A percentile compares a stretch with the other conserved stretches of the same genome.
Evolutionary conservation across 1,139 yeast species (phyloP).

Genomic region (Hemisphaericaspora xylanilytica): DNA sequence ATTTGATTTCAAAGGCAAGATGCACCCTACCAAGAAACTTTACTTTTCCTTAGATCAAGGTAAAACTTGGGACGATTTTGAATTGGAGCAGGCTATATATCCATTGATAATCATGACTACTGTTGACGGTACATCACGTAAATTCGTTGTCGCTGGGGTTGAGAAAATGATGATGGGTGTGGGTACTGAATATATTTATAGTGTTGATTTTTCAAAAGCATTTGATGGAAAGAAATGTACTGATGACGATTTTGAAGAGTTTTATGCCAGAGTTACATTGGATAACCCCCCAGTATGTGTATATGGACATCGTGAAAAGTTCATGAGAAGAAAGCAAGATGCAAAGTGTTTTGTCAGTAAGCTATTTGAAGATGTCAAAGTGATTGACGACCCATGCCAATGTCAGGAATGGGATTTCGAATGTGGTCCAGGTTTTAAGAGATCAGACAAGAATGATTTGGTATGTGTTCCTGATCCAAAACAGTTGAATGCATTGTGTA

Average conservation of each 20-base stretch:
- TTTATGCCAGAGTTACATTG: constrained; percentile 54
- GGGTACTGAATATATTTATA: constrained; percentile 28
- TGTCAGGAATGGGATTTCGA: constrained; percentile 72
- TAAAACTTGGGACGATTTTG: constrained; percentile 52
- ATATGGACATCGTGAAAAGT: constrained; percentile 70
- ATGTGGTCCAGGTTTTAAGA: constrained; percentile 59
- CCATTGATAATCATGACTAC: constrained; percentile 56
- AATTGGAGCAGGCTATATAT: constrained; percentile 46
- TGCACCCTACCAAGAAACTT: constrained; percentile 25
- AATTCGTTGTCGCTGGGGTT: constrained; percentile 56
- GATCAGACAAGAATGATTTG: constrained; percentile 33
- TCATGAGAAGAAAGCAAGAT: constrained; percentile 63
- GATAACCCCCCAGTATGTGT: constrained; percentile 61
- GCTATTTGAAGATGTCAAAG: constrained; percentile 56
- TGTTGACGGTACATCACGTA: constrained; percentile 70
- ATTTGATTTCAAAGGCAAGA: constrained; percentile 24
- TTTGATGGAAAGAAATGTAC: constrained; percentile 52
- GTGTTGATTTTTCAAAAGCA: constrained; percentile 64
- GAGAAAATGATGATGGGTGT: constrained; percentile 21
- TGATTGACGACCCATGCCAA: constrained; percentile 57
- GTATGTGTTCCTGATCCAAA: constrained; percentile 55
- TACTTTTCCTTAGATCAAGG: constrained; percentile 78
- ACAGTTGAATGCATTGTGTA: constrained; percentile 29
- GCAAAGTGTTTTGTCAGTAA: constrained; percentile 69
- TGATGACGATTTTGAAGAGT: constrained; percentile 62